Base-by-base conservation (phyloP, 208 protist genomes). In the Acanthamoeba triangularis region DNA sequence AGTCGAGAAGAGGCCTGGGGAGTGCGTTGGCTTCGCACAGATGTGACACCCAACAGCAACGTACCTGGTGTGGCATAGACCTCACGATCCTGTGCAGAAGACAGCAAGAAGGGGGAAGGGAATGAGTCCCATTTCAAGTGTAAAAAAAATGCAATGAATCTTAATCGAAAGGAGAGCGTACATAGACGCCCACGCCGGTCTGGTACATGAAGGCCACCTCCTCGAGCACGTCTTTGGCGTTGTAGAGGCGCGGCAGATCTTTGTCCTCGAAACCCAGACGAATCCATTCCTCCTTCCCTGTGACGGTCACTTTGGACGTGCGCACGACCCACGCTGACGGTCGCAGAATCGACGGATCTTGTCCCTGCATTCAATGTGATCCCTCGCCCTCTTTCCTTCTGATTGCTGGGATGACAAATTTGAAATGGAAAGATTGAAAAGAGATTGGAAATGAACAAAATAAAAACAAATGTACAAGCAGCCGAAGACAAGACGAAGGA, bases 201-300 rank as follows among this genome's bases (percentile, higher is more conserved):
- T 87, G 69, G 92, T 95, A 95, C 33, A 95, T 65, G 52, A 95
- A 37, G 11, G 92, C 92, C 49, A 95, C 92, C 44, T 95, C 92
- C n/a, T 95, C 92, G 3, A 95, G 92, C 7, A 95, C 92, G 25
- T 95, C 92, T 35, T 95, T 87, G 33, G 67, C 54, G 72, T 95
- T 95, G 49, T 95, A 95, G 47, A 54, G 92, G n/a, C 76, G 69
- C 25, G 54, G 28, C 44, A 95, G n/a, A 33, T 95, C 92, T 35
- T 95, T 72, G 54, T 82, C 72, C 54, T 59, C 61, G 56, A 95
- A 95, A 25, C 92, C 92, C 8, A 95, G 72, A 3, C 92, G 69
- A 23, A 95, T 87, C 72, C 74, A 95, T 18, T 82, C 49, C 35
- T 95, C 92, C 88, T 94, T 94, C 5, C 88, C 88, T 3, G 69